A percentile compares a stretch with the other conserved stretches of the same genome.
Conservation (phyloP, 2,329 filamentous ascomycete genomes). For the Penicillium capsulatum region DNA sequence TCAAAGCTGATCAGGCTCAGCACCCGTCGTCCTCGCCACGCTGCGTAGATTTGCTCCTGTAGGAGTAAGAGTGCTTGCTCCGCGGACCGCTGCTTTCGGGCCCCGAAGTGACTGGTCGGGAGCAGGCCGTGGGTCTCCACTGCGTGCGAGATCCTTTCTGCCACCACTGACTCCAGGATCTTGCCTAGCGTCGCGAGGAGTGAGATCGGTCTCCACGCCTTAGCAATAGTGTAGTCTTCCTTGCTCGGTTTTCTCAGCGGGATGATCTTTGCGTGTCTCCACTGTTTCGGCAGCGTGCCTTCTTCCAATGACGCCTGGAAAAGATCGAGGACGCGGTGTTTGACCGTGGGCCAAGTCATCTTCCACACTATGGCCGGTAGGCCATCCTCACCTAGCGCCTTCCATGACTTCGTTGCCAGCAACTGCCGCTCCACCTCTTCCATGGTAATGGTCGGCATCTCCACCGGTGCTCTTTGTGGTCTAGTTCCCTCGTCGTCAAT, state of each 20-base stretch:
- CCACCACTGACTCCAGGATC: constrained; percentile 29
- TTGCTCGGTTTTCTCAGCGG: constrained; percentile 10
- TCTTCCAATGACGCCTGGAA: constrained; percentile 7
- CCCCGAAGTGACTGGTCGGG: no score
- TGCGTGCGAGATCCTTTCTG: no score
- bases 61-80: constrained; percentile 34
- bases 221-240: constrained; percentile 12
- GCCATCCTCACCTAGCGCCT: no score
- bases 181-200: constrained; percentile 29
- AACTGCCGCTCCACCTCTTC: constrained; percentile 20
- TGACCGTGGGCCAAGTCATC: no score
- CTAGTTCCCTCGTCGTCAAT: constrained; percentile 16
- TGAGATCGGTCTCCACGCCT: constrained; percentile 22
- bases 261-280: constrained; percentile 10
- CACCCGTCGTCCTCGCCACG: constrained; percentile 27
- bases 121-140: no score
- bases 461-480: constrained; percentile 11
- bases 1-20: constrained; percentile 38
- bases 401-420: no score
- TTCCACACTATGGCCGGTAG: no score
- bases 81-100: constrained; percentile 30
- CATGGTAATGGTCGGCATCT: constrained; percentile 15
- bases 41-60: constrained; percentile 25
- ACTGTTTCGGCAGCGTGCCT: constrained; percentile 5
- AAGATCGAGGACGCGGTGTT: constrained; percentile 1